Evolutionary conservation across 257 asterid genomes (phyloP).

Genomic region (Rauvolfia tetraphylla): DNA sequence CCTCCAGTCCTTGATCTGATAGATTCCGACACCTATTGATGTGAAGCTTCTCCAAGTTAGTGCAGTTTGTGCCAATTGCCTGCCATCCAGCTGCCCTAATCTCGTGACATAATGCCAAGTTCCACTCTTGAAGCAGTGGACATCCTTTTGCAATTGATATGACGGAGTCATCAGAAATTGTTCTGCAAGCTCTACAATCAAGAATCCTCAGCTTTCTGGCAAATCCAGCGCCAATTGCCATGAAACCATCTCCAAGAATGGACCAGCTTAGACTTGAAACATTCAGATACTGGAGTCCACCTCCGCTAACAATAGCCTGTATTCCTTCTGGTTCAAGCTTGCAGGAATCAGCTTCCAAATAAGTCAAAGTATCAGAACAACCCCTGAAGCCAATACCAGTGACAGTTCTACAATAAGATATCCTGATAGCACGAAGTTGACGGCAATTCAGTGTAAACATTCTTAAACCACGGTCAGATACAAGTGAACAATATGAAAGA

Average conservation of each 20-base stretch:
- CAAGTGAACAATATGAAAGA: conserved; percentile 48
- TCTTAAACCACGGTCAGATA: conserved; percentile 54
- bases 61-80: conserved; percentile 46
- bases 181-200: conserved; percentile 57
- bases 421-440: conserved; percentile 43
- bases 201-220: conserved; percentile 46
- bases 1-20: conserved; percentile 51
- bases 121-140: conserved; percentile 62
- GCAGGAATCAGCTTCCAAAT: conserved; percentile 61
- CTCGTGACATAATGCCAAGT: conserved; percentile 64
- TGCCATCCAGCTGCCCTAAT: conserved; percentile 49
- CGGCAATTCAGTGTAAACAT: conserved; percentile 42
- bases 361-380: conserved; percentile 45
- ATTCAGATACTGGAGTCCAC: conserved; percentile 63
- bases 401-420: conserved; percentile 49
- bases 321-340: conserved; percentile 63
- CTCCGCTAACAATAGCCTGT: conserved; percentile 52
- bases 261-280: conserved; percentile 50
- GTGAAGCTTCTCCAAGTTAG: conserved; percentile 51
- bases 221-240: conserved; percentile 29
- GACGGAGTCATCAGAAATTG: conserved; percentile 41
- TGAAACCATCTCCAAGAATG: conserved; percentile 42
- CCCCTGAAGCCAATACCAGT: conserved; percentile 63
- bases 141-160: conserved; percentile 49
- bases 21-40: conserved; percentile 62